A percentile compares a stretch with the other conserved stretches of the same genome.
These are phyloP conservation scores for Sphaerobolus stellatus DNA, from an alignment of 1,284 basidiomycete genomes.

Conservation along the genomic window DNA sequence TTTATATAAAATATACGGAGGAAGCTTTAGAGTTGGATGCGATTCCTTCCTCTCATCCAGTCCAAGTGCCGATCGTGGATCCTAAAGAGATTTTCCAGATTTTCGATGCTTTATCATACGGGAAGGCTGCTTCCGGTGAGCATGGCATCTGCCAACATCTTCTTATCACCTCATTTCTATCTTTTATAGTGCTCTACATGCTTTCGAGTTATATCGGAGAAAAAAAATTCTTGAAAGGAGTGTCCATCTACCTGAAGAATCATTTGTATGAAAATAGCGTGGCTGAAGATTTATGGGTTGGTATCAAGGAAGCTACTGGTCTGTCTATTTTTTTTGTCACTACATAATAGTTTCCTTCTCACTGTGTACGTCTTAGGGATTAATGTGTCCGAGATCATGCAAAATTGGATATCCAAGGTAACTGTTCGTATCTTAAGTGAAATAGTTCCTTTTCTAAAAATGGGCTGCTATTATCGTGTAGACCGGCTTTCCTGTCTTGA, in stretches of 20 bases:
- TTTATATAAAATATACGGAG: slow-evolving; percentile 62
- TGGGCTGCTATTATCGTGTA: slow-evolving; percentile 28
- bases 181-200: slow-evolving; percentile 81
- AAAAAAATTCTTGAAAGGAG: slow-evolving; percentile 83
- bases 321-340: slow-evolving; percentile 5
- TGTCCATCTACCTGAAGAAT: slow-evolving; percentile 91
- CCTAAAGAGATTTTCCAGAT: slow-evolving; percentile 71
- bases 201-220: slow-evolving; percentile 87
- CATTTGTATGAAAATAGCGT: slow-evolving; percentile 82
- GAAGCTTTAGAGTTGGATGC: slow-evolving; percentile 81
- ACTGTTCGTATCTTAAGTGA: slow-evolving; percentile 17
- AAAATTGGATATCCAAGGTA: slow-evolving; percentile 89
- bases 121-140: slow-evolving; percentile 80
- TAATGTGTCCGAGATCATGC: slow-evolving; percentile 83
- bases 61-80: slow-evolving; percentile 91
- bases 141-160: neutral
- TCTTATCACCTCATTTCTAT: slow-evolving; percentile 15
- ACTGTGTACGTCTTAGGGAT: slow-evolving; percentile 41
- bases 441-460: neutral
- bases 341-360: neutral
- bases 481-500: slow-evolving; percentile 87
- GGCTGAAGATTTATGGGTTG: slow-evolving; percentile 89
- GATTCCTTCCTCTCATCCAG: slow-evolving; percentile 90
- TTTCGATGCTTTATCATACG: slow-evolving; percentile 84
- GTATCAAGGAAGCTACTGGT: slow-evolving; percentile 77